Percentiles rank a stretch among this genome's conserved stretches.
These are phyloP conservation scores for Cercospora zeina DNA, from an alignment of 2,329 filamentous ascomycete genomes.

Conservation along the genomic window DNA sequence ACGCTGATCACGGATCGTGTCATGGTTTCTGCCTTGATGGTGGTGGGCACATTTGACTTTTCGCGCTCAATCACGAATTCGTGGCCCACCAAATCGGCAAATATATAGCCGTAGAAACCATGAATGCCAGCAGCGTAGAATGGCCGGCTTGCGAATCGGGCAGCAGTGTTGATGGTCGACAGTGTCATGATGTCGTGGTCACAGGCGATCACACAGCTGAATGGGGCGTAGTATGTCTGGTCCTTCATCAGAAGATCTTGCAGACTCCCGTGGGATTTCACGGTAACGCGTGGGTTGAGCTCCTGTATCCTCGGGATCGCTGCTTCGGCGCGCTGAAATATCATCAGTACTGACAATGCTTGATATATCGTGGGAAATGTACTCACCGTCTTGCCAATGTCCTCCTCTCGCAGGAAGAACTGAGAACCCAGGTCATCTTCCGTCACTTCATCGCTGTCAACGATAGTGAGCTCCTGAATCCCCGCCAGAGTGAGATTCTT, in stretches of 20 bases:
- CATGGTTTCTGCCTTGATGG: slow-evolving; percentile 65
- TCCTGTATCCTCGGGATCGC: slow-evolving; percentile 75
- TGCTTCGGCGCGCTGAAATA: slow-evolving; percentile 70
- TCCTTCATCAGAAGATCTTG: slow-evolving; percentile 71
- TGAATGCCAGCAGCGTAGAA: slow-evolving; percentile 89
- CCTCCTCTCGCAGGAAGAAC: slow-evolving; percentile 72
- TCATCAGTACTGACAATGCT: background rate
- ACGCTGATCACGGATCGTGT: slow-evolving; percentile 75
- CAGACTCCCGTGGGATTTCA: slow-evolving; percentile 50
- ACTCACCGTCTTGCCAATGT: slow-evolving; percentile 71
- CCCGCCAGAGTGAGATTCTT: slow-evolving; percentile 97
- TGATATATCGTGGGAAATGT: background rate
- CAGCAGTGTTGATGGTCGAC: slow-evolving; percentile 79
- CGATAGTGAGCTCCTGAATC: slow-evolving; percentile 83
- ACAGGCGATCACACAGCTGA: slow-evolving; percentile 85
- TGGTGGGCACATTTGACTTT: slow-evolving; percentile 68
- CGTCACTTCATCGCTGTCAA: slow-evolving; percentile 73
- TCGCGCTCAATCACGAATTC: slow-evolving; percentile 86
- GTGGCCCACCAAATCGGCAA: slow-evolving; percentile 87
- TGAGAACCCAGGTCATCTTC: slow-evolving; percentile 70
- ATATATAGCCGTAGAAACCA: slow-evolving; percentile 92
- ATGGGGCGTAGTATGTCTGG: slow-evolving; percentile 72
- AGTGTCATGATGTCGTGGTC: slow-evolving; percentile 76
- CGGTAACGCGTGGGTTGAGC: slow-evolving; percentile 83
- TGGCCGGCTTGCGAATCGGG: slow-evolving; percentile 71